phyloP scores from a whole-genome alignment of 352 stramenopile genomes.

The Thraustochytrium sp. region DNA sequence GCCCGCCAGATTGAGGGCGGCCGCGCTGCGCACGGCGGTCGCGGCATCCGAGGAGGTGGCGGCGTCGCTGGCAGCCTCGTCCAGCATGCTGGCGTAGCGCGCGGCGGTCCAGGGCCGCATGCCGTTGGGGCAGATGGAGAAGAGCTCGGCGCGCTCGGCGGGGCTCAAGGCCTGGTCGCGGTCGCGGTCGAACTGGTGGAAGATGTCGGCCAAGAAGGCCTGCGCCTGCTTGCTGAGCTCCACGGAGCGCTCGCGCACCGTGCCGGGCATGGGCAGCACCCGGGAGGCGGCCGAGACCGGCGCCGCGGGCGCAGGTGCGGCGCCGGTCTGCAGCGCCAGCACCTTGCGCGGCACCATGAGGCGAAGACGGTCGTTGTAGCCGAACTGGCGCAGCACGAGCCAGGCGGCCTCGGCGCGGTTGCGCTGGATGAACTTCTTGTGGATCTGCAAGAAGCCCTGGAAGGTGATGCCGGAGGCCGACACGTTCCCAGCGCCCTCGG shows the following conservation, averaged over 20 bases:
- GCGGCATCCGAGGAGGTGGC: not conserved
- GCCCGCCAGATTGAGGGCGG: too few species aligned
- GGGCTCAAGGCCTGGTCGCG: constrained; percentile 66
- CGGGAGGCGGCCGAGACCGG: too few species aligned
- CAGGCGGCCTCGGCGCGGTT: constrained; percentile 77
- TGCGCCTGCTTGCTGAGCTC: constrained; percentile 64
- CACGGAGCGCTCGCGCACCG: constrained; percentile 58
- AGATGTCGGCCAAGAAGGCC: constrained; percentile 66
- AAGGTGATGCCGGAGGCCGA: constrained; percentile 64
- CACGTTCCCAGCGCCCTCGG: not conserved
- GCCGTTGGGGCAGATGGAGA: constrained; percentile 58
- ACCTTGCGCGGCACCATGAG: not conserved
- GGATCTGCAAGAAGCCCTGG: constrained; percentile 71
- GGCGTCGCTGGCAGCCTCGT: not conserved
- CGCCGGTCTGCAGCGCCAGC: constrained; percentile 64
- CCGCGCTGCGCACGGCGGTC: not conserved
- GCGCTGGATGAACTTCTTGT: constrained; percentile 76
- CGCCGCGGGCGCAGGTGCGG: constrained; percentile 55
- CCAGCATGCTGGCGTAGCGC: not conserved
- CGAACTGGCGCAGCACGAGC: constrained; percentile 55
- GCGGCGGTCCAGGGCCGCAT: not conserved
- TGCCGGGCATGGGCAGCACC: not conserved
- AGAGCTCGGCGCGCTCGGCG: constrained; percentile 67
- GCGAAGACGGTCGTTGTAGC: constrained; percentile 37
- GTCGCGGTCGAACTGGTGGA: constrained; percentile 72